Percentiles rank a stretch among this genome's conserved stretches.
These are phyloP conservation scores for Pseudonitzschia multistriata DNA, from an alignment of 108 stramenopile species.

Conservation along the genomic window DNA sequence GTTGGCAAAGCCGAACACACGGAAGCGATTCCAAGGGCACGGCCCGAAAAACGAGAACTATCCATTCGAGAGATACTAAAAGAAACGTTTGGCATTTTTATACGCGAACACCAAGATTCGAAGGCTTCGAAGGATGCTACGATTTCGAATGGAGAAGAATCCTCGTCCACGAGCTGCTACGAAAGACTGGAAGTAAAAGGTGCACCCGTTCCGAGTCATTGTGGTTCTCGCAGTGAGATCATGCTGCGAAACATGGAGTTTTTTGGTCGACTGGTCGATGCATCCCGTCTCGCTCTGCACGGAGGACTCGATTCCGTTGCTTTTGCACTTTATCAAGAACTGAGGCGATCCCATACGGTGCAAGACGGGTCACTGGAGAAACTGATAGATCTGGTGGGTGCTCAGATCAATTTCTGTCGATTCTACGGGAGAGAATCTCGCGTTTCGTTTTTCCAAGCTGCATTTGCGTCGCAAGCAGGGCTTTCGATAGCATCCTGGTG, in stretches of 20 bases:
- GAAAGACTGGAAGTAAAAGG: background rate
- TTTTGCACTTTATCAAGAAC: background rate
- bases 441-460: background rate
- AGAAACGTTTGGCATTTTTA: background rate
- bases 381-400: background rate
- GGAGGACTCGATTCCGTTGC: background rate
- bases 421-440: background rate
- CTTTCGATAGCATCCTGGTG: constrained; percentile 5
- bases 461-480: constrained; percentile 7
- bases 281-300: constrained; percentile 10
- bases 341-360: background rate
- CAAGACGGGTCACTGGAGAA: background rate
- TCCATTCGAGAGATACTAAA: background rate
- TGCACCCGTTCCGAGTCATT: background rate
- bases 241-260: background rate
- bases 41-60: background rate
- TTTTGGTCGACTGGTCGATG: constrained; percentile 15
- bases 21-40: background rate
- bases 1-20: background rate
- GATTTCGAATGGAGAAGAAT: background rate
- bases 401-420: background rate
- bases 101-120: background rate
- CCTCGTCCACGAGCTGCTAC: background rate
- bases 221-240: background rate
- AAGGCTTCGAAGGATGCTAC: background rate